These are phyloP conservation scores for Tylopilus vinaceipallidus DNA, from an alignment of 768 basidiomycete species.

Conservation along the genomic window DNA sequence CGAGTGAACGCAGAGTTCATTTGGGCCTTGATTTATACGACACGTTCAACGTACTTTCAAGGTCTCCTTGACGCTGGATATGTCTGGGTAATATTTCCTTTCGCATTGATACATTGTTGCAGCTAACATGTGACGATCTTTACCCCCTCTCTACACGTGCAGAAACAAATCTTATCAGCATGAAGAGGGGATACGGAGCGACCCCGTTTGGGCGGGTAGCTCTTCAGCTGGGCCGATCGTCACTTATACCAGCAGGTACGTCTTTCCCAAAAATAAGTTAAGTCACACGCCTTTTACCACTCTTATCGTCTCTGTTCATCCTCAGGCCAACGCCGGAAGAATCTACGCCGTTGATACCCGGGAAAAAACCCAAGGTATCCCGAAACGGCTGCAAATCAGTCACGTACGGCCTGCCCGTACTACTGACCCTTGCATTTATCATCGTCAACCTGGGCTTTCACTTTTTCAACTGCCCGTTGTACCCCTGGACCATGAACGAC, in stretches of 20 bases:
- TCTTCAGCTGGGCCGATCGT: background rate
- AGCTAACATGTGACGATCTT: background rate
- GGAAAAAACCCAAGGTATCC: slow-evolving; percentile 1
- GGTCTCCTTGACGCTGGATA: background rate
- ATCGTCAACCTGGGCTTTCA: slow-evolving; percentile 1
- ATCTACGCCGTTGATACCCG: slow-evolving; percentile 7
- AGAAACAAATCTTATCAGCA: background rate
- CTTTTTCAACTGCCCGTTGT: slow-evolving; percentile 8
- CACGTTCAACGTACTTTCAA: background rate
- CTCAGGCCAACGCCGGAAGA: slow-evolving; percentile 3
- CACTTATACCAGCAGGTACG: background rate
- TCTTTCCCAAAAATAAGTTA: no score
- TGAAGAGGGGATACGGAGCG: background rate
- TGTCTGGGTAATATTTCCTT: background rate
- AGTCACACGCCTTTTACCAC: no score
- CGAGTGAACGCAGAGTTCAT: background rate
- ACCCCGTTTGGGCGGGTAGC: background rate
- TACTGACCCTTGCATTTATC: background rate
- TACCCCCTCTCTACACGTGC: background rate
- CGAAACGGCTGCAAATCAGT: background rate
- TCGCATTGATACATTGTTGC: background rate
- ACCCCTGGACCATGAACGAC: slow-evolving; percentile 5
- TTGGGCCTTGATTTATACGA: background rate
- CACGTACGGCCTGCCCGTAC: background rate
- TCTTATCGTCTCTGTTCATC: no score